Base-by-base conservation (phyloP, 2,329 filamentous ascomycete genomes). In the Aspergillus versicolor region DNA sequence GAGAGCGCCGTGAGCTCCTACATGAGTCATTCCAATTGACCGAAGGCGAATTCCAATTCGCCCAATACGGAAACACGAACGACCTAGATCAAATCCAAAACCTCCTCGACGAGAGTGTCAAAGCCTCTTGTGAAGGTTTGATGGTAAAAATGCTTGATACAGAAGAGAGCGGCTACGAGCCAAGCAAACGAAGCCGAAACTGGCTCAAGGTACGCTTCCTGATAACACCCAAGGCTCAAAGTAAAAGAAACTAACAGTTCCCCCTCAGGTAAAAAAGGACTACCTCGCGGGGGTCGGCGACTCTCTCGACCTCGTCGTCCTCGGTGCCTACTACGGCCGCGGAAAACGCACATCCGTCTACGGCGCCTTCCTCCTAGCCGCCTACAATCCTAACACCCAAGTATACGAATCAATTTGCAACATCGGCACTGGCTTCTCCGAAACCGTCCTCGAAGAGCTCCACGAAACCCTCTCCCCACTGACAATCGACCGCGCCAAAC, bases 121-220 rank as follows among this genome's bases (percentile, higher is more conserved):
- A 96, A 74, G 91, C 92, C 2, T 95, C 91, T 0, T 99, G 94
- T 70, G 94, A 99, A 79, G 94, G 94, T 11, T 81, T 99, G 52
- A 99, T 99, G 94, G 94, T 99, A 13, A 99, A 99, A 80, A 99
- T 99, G 94, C 78, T 99, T 58, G 93, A 97, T 72, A 94, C 93
- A 0, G 80, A 84, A 6, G 93, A 97, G 75, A 96, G 91, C 65
- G 91, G 90, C 66, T 99, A 99, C 71, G 93, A 97, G 76, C 94
- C 94, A 19, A 96, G 91, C 68, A 96, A 96, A 73, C 88, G 94
- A 63, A 96, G 91, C 75, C 90, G 94, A 58, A 99, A 99, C 71
- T 99, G 94, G 94, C 88, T 99, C 63, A 99, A 99, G 82, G 88
- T 90, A 80, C 68, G 71, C 62, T 49, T 38, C 19, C 17, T 12